These are phyloP conservation scores for Strobilomyces dryophilus DNA, from an alignment of 768 basidiomycete species.

Conservation along the genomic window DNA sequence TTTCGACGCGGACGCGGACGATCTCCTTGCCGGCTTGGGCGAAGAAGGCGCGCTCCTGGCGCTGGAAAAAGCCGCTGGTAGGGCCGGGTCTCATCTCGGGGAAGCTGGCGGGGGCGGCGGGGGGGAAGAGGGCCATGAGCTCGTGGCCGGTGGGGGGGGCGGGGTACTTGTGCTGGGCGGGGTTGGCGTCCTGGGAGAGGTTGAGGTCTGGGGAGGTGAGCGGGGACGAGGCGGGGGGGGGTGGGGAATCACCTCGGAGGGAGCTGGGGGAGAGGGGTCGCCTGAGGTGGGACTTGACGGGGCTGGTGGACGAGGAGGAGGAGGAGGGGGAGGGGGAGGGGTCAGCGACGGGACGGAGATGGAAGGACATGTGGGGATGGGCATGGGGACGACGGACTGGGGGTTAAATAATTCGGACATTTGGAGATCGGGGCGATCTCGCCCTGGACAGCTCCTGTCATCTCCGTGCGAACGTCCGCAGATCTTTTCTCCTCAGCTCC, in stretches of 20 bases:
- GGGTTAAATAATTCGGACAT: slow-evolving; percentile 23
- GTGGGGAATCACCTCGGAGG: slow-evolving; percentile 44
- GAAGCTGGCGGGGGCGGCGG: slow-evolving; percentile 56
- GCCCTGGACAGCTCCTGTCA: slow-evolving; percentile 26
- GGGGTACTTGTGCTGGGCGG: slow-evolving; percentile 56
- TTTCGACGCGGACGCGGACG: slow-evolving; percentile 67
- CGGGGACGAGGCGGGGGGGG: neutral
- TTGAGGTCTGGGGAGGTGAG: slow-evolving; percentile 52
- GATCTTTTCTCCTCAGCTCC: slow-evolving; percentile 52
- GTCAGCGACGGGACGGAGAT: slow-evolving; percentile 54
- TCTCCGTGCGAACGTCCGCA: slow-evolving; percentile 20
- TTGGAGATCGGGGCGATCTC: slow-evolving; percentile 13
- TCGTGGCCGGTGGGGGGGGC: slow-evolving; percentile 79
- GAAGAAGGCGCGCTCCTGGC: slow-evolving; percentile 78
- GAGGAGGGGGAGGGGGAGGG: slow-evolving; percentile 52
- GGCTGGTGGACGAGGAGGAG: slow-evolving; percentile 45
- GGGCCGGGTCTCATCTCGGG: slow-evolving; percentile 57
- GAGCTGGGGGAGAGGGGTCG: slow-evolving; percentile 63
- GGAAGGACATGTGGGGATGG: slow-evolving; percentile 38
- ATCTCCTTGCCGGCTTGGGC: slow-evolving; percentile 76
- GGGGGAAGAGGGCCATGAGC: slow-evolving; percentile 81
- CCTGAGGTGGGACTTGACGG: slow-evolving; percentile 34
- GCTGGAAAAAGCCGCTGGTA: slow-evolving; percentile 69
- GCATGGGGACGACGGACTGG: slow-evolving; percentile 1
- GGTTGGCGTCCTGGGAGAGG: slow-evolving; percentile 49